Evolutionary conservation across 208 protist species (phyloP).

Genomic region (Acanthamoeba healyi): DNA sequence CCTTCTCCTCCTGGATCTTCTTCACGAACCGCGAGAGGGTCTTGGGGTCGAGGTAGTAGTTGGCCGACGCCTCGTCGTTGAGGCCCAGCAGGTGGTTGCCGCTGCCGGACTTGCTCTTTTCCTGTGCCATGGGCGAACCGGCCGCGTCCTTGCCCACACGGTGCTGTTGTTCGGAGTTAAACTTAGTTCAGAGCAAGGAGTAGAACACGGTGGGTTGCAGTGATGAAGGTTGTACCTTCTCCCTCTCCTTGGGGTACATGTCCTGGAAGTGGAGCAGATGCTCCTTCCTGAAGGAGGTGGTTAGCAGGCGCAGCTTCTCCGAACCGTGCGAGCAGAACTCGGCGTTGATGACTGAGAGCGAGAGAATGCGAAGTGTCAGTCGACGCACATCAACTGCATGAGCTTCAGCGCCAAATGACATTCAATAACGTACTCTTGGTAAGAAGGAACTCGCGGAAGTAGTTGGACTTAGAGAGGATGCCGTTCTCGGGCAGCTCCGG

Average conservation of each 20-base stretch:
- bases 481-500: constrained; percentile 35
- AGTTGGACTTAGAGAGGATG: constrained; percentile 32
- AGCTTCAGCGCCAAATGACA: no score
- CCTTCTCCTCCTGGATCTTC: constrained; percentile 58
- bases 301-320: constrained; percentile 36
- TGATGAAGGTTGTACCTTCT: not conserved
- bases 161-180: no score
- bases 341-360: constrained; percentile 2
- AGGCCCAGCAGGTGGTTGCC: constrained; percentile 6
- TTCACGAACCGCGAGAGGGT: constrained; percentile 16
- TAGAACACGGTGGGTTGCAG: not conserved
- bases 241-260: constrained; percentile 61
- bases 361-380: not conserved
- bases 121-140: not conserved
- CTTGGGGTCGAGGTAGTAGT: constrained; percentile 55
- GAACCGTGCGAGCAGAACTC: constrained; percentile 42
- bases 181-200: not conserved
- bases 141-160: not conserved
- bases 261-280: constrained; percentile 28
- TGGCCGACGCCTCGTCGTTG: constrained; percentile 9
- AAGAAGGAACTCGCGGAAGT: constrained; percentile 56
- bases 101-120: not conserved
- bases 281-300: constrained; percentile 33
- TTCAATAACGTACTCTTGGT: not conserved
- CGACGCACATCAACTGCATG: no score